phyloP scores from a whole-genome alignment of 345 rosid species.

The Hibiscus tridactylites region DNA sequence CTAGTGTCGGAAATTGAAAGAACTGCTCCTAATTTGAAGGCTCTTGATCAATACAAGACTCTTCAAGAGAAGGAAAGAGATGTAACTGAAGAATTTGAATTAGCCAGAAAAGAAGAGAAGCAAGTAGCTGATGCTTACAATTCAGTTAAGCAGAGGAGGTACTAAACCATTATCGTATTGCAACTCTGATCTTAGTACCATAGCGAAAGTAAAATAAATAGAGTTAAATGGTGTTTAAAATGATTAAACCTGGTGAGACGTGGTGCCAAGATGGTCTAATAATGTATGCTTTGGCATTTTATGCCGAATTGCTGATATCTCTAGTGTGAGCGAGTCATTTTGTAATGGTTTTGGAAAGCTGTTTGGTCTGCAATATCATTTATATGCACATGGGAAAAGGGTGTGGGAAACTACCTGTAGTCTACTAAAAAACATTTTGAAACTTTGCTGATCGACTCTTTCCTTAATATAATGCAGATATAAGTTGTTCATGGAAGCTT shows the following conservation, averaged over 20 bases:
- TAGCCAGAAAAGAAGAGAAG: slow-evolving; percentile 74
- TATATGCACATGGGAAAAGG: neutral
- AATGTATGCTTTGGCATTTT: neutral
- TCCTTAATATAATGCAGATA: slow-evolving; percentile 40
- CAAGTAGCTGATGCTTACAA: slow-evolving; percentile 73
- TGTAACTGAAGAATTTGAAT: slow-evolving; percentile 75
- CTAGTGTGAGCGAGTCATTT: neutral
- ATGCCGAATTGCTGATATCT: neutral
- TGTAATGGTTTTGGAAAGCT: neutral
- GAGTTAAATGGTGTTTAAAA: neutral
- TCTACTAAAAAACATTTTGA: neutral
- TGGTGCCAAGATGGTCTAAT: neutral
- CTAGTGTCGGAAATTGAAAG: slow-evolving; percentile 64
- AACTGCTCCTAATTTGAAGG: slow-evolving; percentile 93
- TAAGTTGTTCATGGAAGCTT: slow-evolving; percentile 89
- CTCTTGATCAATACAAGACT: slow-evolving; percentile 90
- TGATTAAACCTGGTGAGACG: neutral
- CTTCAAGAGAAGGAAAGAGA: slow-evolving; percentile 69
- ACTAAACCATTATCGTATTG: neutral
- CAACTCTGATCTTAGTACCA: neutral
- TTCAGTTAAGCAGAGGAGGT: slow-evolving; percentile 80
- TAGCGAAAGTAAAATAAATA: neutral
- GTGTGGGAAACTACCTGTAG: neutral
- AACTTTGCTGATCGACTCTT: slow-evolving; percentile 14
- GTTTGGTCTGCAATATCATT: neutral